Evolutionary conservation across 371 early-diverging fungal species (phyloP).

Genomic region (Actinomortierella ambigua): DNA sequence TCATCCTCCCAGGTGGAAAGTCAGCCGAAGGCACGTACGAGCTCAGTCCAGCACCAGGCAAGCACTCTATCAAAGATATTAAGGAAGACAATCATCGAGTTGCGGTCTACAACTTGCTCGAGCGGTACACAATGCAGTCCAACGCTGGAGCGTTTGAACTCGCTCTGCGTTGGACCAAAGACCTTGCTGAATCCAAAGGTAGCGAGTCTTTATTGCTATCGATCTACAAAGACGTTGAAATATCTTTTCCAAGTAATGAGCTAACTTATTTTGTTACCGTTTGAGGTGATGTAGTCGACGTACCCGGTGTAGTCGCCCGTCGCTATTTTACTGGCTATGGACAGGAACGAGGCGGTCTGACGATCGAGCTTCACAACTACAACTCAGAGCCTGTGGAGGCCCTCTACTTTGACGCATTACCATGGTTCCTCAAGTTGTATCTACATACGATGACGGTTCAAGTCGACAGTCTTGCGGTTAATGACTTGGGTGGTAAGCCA

Average conservation of each 20-base stretch:
- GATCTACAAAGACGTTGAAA: not conserved
- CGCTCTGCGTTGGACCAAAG: constrained; percentile 29
- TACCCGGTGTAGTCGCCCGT: constrained; percentile 68
- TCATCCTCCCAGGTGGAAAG: constrained; percentile 49
- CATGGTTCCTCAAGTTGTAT: constrained; percentile 92
- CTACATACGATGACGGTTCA: constrained; percentile 80
- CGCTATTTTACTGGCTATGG: constrained; percentile 83
- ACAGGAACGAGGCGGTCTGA: constrained; percentile 85
- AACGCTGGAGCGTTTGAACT: constrained; percentile 45
- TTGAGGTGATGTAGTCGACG: constrained; percentile 1
- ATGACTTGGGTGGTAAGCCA: constrained; percentile 13
- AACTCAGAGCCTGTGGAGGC: constrained; percentile 53
- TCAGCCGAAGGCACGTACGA: constrained; percentile 46
- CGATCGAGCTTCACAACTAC: constrained; percentile 71
- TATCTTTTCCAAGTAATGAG: not conserved
- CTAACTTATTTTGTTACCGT: not conserved
- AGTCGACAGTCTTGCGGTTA: constrained; percentile 39
- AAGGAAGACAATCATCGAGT: constrained; percentile 20
- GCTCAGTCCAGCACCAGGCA: constrained; percentile 41
- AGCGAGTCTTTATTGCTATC: not conserved
- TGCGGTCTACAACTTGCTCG: constrained; percentile 50
- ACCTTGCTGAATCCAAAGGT: too few relatives aligned
- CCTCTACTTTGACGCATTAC: constrained; percentile 78
- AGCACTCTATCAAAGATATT: constrained; percentile 8
- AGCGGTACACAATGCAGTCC: not conserved